Conservation (phyloP, 2,329 filamentous ascomycete genomes). For the Colletotrichum costaricense region DNA sequence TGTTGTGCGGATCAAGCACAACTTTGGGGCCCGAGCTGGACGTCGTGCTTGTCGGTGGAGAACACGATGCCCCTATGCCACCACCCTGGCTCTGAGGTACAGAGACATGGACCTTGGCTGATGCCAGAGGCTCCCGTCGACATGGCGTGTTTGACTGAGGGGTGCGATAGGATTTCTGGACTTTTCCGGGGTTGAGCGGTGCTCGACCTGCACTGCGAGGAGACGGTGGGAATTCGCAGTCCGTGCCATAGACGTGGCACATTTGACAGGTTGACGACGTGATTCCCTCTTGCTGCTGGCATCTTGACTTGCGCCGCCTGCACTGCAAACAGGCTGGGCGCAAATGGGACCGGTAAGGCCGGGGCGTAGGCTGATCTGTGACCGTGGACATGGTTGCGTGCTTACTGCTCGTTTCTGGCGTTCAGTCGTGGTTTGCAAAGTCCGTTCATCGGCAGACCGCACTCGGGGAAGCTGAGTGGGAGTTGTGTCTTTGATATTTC, state of each 20-base stretch:
- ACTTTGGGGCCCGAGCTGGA: constrained; percentile 23
- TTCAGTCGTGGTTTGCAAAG: constrained; percentile 11
- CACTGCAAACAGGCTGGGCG: constrained; percentile 70
- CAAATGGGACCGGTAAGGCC: constrained; percentile 72
- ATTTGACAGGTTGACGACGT: constrained; percentile 64
- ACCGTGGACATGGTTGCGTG: constrained; percentile 15
- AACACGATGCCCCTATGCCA: neutral
- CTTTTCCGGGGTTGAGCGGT: constrained; percentile 32
- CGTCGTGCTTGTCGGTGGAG: constrained; percentile 20
- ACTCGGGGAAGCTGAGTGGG: constrained; percentile 29
- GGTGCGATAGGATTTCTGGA: constrained; percentile 25
- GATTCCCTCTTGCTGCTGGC: constrained; percentile 62
- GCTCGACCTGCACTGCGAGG: constrained; percentile 27
- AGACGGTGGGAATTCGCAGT: constrained; percentile 61
- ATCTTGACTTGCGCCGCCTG: constrained; percentile 70
- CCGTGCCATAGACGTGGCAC: constrained; percentile 67
- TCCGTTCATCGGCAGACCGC: constrained; percentile 25
- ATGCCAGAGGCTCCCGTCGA: constrained; percentile 25
- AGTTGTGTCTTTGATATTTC: constrained; percentile 31
- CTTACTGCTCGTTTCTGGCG: neutral
- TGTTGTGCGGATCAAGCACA: constrained; percentile 18
- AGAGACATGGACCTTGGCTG: neutral
- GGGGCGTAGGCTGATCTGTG: constrained; percentile 37
- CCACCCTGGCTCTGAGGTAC: constrained; percentile 2
- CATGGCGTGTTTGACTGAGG: constrained; percentile 19